A percentile compares a stretch with the other conserved stretches of the same genome.
Evolutionary conservation across 495 filamentous ascomycete species (phyloP).

Genomic region (Aspergillus asperescens): DNA sequence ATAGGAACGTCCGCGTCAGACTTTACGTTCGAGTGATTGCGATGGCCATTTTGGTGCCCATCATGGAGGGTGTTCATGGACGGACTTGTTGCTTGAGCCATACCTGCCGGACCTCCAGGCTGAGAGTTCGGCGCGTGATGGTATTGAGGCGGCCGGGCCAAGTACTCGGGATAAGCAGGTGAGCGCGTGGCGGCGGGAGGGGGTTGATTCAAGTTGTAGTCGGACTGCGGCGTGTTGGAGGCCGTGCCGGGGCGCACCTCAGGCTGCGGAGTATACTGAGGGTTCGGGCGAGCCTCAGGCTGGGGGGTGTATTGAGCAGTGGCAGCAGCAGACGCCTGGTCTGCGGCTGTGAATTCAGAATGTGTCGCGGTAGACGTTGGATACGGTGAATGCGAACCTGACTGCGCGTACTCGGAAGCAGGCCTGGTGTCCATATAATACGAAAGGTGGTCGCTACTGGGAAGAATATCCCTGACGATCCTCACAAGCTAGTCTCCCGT

Average conservation of each 20-base stretch:
- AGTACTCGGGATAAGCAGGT: slow-evolving; percentile 72
- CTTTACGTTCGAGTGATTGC: slow-evolving; percentile 63
- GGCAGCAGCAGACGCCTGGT: slow-evolving; percentile 77
- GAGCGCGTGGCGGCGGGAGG: slow-evolving; percentile 71
- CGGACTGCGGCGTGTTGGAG: slow-evolving; percentile 79
- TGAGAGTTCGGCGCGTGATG: slow-evolving; percentile 70
- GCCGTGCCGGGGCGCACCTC: slow-evolving; percentile 68
- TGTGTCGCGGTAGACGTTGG: slow-evolving; percentile 61
- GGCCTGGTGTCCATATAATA: slow-evolving; percentile 77
- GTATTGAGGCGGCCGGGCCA: slow-evolving; percentile 53
- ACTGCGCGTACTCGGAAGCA: slow-evolving; percentile 90
- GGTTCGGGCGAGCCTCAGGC: slow-evolving; percentile 40
- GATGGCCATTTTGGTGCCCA: slow-evolving; percentile 60
- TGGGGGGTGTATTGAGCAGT: slow-evolving; percentile 45
- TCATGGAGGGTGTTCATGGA: slow-evolving; percentile 76
- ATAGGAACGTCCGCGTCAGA: slow-evolving; percentile 96
- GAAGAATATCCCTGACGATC: slow-evolving; percentile 20
- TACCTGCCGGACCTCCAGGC: slow-evolving; percentile 74
- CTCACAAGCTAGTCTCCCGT: slow-evolving; percentile 22
- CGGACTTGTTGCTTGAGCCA: slow-evolving; percentile 98
- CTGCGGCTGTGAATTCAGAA: slow-evolving; percentile 79
- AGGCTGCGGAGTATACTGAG: slow-evolving; percentile 60
- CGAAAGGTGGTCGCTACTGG: slow-evolving; percentile 23
- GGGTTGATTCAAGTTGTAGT: slow-evolving; percentile 76
- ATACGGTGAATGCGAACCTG: slow-evolving; percentile 92